Evolutionary conservation across 352 stramenopile genomes (phyloP).

Genomic region (Globisporangium paddicum): DNA sequence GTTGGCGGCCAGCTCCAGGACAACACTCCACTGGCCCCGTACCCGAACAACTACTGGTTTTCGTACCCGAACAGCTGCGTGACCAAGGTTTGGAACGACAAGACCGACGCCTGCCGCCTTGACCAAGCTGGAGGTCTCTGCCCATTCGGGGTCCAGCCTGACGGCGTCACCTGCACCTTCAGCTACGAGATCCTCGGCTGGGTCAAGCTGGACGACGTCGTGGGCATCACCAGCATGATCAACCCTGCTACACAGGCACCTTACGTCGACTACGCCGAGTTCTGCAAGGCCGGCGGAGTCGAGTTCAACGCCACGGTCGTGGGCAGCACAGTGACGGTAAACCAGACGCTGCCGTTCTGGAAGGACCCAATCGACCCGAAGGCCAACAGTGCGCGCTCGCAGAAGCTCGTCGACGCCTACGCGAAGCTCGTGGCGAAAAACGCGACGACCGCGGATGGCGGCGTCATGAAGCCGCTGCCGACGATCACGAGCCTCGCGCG

Average conservation of each 20-base stretch:
- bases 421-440: slow-evolving; percentile 29
- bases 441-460: slow-evolving; percentile 19
- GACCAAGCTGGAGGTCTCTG: slow-evolving; percentile 38
- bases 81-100: slow-evolving; percentile 35
- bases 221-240: slow-evolving; percentile 47
- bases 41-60: slow-evolving; percentile 70
- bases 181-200: slow-evolving; percentile 57
- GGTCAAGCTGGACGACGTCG: slow-evolving; percentile 50
- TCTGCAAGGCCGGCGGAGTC: slow-evolving; percentile 36
- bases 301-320: slow-evolving; percentile 47
- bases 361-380: slow-evolving; percentile 34
- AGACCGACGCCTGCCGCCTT: slow-evolving; percentile 37
- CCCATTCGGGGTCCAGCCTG: slow-evolving; percentile 27
- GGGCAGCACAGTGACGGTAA: slow-evolving; percentile 30
- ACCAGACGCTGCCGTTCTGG: slow-evolving; percentile 55
- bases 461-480: slow-evolving; percentile 45
- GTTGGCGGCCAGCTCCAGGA: slow-evolving; percentile 41
- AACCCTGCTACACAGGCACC: slow-evolving; percentile 1
- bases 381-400: slow-evolving; percentile 39
- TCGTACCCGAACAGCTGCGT: slow-evolving; percentile 59
- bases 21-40: slow-evolving; percentile 45
- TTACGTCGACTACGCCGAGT: slow-evolving; percentile 41
- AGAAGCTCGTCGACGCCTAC: slow-evolving; percentile 50
- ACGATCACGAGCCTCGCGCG: slow-evolving; percentile 26
- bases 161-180: slow-evolving; percentile 54